Percentiles rank a stretch among this genome's conserved stretches.
These are phyloP conservation scores for Trametes gibbosa DNA, from an alignment of 768 basidiomycete species.

Conservation along the genomic window DNA sequence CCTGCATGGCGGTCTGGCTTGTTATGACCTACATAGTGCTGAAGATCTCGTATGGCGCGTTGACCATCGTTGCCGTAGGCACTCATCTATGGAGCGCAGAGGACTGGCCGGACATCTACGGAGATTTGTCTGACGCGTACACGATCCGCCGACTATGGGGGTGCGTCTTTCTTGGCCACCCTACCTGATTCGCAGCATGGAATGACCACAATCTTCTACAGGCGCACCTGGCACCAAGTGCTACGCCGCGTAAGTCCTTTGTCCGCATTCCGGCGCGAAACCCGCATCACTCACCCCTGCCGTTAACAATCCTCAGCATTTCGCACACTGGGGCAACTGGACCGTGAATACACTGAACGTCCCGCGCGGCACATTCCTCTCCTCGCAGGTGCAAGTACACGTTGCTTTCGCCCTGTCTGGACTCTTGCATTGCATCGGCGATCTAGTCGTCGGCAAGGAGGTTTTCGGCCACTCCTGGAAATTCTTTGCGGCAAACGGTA, in stretches of 20 bases:
- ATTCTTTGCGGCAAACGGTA: slow-evolving; percentile 34
- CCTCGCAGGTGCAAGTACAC: slow-evolving; percentile 34
- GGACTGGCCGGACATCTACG: slow-evolving; percentile 41
- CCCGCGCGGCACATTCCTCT: slow-evolving; percentile 24
- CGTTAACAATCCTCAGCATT: slow-evolving; percentile 20
- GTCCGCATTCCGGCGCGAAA: not conserved
- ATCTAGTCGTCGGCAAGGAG: slow-evolving; percentile 27
- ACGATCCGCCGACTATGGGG: slow-evolving; percentile 42
- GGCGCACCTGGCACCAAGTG: slow-evolving; percentile 39
- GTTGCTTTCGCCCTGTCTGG: slow-evolving; percentile 36
- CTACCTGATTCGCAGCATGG: not conserved
- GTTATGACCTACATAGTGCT: not conserved
- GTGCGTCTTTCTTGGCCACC: slow-evolving; percentile 27
- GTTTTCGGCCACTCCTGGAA: slow-evolving; percentile 17
- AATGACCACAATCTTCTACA: not conserved
- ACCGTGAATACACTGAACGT: slow-evolving; percentile 24
- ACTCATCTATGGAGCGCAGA: slow-evolving; percentile 28
- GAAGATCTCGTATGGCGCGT: not conserved
- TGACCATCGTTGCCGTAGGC: slow-evolving; percentile 8
- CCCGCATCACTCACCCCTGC: not conserved
- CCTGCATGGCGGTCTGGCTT: not conserved
- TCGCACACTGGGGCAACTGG: slow-evolving; percentile 29
- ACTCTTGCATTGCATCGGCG: slow-evolving; percentile 33
- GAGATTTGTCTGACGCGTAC: slow-evolving; percentile 33
- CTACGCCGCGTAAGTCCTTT: slow-evolving; percentile 32